Evolutionary conservation across 1,284 basidiomycete species (phyloP).

Genomic region (Ceratobasidium papillatum): DNA sequence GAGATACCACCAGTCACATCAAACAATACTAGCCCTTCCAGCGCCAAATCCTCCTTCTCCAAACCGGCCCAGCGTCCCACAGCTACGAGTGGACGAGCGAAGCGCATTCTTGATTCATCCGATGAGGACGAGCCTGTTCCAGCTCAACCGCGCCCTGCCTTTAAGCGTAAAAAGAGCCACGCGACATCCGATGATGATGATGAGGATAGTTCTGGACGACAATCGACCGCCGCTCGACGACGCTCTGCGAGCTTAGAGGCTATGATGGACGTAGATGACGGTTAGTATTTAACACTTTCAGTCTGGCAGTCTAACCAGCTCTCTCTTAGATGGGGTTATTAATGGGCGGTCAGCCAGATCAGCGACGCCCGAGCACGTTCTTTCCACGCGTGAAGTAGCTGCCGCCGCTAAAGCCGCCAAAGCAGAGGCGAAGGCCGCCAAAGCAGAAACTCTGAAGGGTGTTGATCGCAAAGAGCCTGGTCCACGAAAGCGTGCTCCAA

Average conservation of each 20-base stretch:
- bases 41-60: slow-evolving; percentile 47
- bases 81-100: neutral
- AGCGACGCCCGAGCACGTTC: slow-evolving; percentile 44
- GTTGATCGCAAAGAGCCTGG: slow-evolving; percentile 33
- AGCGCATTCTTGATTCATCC: slow-evolving; percentile 30
- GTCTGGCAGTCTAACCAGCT: neutral
- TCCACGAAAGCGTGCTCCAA: slow-evolving; percentile 61
- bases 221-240: slow-evolving; percentile 53
- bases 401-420: slow-evolving; percentile 45
- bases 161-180: slow-evolving; percentile 34
- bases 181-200: slow-evolving; percentile 26
- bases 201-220: neutral
- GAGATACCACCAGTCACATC: neutral
- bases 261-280: slow-evolving; percentile 81
- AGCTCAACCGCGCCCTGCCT: neutral
- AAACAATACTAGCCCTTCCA: slow-evolving; percentile 20
- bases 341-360: slow-evolving; percentile 23
- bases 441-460: slow-evolving; percentile 37
- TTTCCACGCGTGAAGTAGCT: slow-evolving; percentile 35
- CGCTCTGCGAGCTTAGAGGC: slow-evolving; percentile 57
- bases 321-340: slow-evolving; percentile 45
- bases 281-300: slow-evolving; percentile 52
- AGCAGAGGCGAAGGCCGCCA: slow-evolving; percentile 35
- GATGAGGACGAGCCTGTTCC: slow-evolving; percentile 29
- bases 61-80: slow-evolving; percentile 41